phyloP scores from a whole-genome alignment of 2,329 filamentous ascomycete genomes.

The Lasiodiplodia theobromae region DNA sequence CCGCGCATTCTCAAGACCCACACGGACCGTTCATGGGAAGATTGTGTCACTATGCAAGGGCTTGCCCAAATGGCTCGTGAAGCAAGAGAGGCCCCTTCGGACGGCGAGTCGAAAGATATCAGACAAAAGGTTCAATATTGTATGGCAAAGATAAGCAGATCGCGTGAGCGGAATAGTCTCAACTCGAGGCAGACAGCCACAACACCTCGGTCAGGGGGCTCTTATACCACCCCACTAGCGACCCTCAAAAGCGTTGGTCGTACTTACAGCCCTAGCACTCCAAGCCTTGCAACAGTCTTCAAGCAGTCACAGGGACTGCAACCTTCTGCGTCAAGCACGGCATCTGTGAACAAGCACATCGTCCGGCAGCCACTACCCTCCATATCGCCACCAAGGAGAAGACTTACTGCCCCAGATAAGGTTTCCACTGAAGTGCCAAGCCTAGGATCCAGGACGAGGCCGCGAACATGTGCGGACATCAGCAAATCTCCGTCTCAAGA shows the following conservation, averaged over 20 bases:
- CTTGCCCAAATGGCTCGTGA: slow-evolving; percentile 71
- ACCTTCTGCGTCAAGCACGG: background rate
- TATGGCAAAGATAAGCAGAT: slow-evolving; percentile 22
- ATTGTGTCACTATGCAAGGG: slow-evolving; percentile 73
- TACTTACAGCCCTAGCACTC: background rate
- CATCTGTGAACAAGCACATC: background rate
- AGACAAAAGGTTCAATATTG: slow-evolving; percentile 7
- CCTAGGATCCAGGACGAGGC: background rate
- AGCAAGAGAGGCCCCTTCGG: slow-evolving; percentile 52
- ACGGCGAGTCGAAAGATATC: slow-evolving; percentile 29
- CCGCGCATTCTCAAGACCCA: slow-evolving; percentile 80
- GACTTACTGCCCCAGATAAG: background rate
- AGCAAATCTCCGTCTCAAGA: background rate
- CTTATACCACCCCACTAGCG: background rate
- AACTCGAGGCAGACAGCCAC: slow-evolving; percentile 4
- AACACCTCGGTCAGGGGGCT: background rate
- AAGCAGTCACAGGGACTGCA: background rate
- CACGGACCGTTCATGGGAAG: slow-evolving; percentile 72
- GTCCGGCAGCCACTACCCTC: background rate
- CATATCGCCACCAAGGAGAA: slow-evolving; percentile 18
- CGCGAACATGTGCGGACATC: background rate
- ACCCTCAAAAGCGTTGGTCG: slow-evolving; percentile 1
- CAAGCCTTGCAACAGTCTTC: background rate
- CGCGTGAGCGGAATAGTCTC: slow-evolving; percentile 3
- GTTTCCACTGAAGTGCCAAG: background rate